Base-by-base conservation (phyloP, 2,329 filamentous ascomycete genomes). In the Diaporthe batatas region DNA sequence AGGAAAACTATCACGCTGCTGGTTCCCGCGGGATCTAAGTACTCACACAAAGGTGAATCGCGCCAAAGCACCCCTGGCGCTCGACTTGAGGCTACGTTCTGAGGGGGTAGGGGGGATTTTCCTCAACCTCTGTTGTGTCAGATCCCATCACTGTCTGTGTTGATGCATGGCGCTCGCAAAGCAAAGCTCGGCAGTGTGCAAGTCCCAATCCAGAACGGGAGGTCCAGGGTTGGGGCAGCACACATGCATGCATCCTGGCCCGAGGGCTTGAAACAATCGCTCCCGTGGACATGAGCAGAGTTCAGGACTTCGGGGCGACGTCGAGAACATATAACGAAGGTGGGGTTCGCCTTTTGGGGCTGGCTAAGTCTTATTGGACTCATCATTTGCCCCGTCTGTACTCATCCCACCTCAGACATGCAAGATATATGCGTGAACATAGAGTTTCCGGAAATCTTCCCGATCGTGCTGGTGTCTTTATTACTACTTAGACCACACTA, bases 231-330 rank as follows among this genome's bases (percentile, higher is more conserved):
- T 36, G 29, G 59, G 34, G 29, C 44, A 65, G 32, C 29, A 5
- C 29, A 29, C 44, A 18, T 25, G 32, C 29, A 5, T 5, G 5
- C 44, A 18, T 25, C 21, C 11, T 25, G 29, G 62, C 5, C n/a
- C 44, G 32, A n/a, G 29, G 16, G 62, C 6, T 14, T 65, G 44
- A 65, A 65, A 65, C 62, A 25, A 65, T 51, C 18, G 29, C 44
- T 11, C 25, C 23, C 18, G 44, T 34, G 18, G 5, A 65, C 18
- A 65, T 65, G 44, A 36, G 44, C 62, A 65, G 32, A 65, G 62
- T 67, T 67, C 62, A 53, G 62, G 47, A 67, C 62, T 67, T 67
- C 62, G 62, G 62, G 47, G 62, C n/a, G 62, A 67, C 62, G 47
- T 67, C 32, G 47, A 53, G 14, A 53, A 67, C 18, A 42, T 6